A percentile compares a stretch with the other conserved stretches of the same genome.
These are phyloP conservation scores for Claviceps sp. DNA, from an alignment of 2,329 filamentous ascomycete genomes.

Conservation along the genomic window DNA sequence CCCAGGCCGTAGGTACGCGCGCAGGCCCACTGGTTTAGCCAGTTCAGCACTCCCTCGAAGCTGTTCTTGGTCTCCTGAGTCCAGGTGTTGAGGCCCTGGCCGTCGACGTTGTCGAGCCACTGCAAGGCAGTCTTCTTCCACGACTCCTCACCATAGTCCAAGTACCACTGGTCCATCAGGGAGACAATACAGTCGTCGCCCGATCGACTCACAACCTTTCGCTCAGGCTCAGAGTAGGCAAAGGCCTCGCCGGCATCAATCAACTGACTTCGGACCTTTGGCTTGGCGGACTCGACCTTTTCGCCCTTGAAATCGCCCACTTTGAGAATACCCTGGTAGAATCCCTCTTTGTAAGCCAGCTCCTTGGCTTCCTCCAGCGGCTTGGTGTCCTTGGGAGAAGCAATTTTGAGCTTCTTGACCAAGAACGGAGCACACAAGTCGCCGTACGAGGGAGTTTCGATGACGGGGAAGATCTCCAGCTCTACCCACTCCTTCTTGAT, in stretches of 20 bases:
- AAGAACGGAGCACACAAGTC: conserved; percentile 72
- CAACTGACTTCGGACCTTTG: conserved; percentile 66
- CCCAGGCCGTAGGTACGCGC: conserved; percentile 84
- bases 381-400: conserved; percentile 86
- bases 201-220: conserved; percentile 75
- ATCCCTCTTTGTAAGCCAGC: conserved; percentile 91
- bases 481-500: conserved; percentile 97
- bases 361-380: conserved; percentile 89
- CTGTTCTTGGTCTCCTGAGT: conserved; percentile 61
- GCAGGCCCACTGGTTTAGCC: conserved; percentile 94
- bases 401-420: conserved; percentile 89
- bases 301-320: conserved; percentile 80
- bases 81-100: conserved; percentile 65
- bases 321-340: conserved; percentile 86
- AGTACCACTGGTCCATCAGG: conserved; percentile 92
- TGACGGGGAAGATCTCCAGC: conserved; percentile 77
- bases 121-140: conserved; percentile 69
- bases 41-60: conserved; percentile 76
- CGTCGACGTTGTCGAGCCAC: conserved; percentile 54
- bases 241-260: conserved; percentile 71
- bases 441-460: conserved; percentile 76
- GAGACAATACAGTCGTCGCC: conserved; percentile 89
- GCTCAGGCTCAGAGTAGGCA: conserved; percentile 85
- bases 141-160: conserved; percentile 85
- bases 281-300: conserved; percentile 75